These are phyloP conservation scores for Solanum tarijense DNA, from an alignment of 257 asterid species.

Conservation along the genomic window DNA sequence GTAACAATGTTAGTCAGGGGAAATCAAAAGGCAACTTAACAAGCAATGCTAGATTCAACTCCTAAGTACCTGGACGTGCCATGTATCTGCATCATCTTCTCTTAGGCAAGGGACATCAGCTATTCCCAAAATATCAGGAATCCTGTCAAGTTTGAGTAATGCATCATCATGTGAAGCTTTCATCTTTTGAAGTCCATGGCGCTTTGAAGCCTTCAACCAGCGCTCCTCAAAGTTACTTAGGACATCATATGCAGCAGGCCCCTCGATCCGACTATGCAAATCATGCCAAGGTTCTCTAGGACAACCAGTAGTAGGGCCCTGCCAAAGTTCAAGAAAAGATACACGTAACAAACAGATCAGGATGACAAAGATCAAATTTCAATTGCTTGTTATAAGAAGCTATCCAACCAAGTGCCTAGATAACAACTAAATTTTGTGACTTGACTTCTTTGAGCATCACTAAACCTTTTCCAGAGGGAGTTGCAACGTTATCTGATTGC, in stretches of 20 bases:
- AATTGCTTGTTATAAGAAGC: neutral
- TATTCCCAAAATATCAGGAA: conserved; percentile 53
- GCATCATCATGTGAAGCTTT: conserved; percentile 58
- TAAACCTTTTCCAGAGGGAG: neutral
- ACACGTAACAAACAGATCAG: neutral
- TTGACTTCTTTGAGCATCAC: neutral
- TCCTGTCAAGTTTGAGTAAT: conserved; percentile 57
- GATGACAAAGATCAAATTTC: neutral
- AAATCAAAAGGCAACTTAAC: neutral
- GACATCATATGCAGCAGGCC: conserved; percentile 81
- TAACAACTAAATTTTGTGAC: neutral
- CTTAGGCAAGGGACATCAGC: conserved; percentile 26
- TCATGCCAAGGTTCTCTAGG: conserved; percentile 98
- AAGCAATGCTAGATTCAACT: neutral
- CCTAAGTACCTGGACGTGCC: conserved; percentile 70
- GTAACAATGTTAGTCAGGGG: conserved; percentile 6
- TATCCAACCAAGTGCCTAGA: neutral
- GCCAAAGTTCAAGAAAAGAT: neutral
- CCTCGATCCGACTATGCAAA: conserved; percentile 72
- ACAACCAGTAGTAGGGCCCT: conserved; percentile 66
- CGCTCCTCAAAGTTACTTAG: conserved; percentile 84
- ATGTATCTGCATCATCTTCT: conserved; percentile 52
- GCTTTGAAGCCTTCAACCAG: conserved; percentile 70
- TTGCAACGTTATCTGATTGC: neutral
- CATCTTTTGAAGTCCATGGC: conserved; percentile 45